These are phyloP conservation scores for Laburnicola sp. DNA, from an alignment of 2,329 filamentous ascomycete genomes.

Conservation along the genomic window DNA sequence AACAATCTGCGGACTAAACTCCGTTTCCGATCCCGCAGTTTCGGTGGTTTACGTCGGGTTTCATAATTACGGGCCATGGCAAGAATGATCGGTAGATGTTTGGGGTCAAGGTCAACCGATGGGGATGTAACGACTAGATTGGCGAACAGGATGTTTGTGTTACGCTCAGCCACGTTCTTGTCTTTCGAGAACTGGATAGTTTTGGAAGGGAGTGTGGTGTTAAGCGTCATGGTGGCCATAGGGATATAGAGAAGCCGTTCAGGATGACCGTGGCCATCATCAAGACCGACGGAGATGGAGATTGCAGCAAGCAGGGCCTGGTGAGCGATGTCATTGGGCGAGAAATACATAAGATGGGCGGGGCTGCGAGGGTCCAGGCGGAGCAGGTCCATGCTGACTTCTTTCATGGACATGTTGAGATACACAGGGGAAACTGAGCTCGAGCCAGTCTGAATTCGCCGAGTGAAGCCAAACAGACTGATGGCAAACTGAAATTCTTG, in stretches of 20 bases:
- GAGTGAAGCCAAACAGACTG: conserved; percentile 85
- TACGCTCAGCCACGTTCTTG: conserved; percentile 76
- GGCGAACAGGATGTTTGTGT: conserved; percentile 93
- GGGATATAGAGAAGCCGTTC: conserved; percentile 91
- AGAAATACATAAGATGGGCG: conserved; percentile 98
- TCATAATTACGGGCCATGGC: conserved; percentile 66
- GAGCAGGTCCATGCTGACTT: conserved; percentile 90
- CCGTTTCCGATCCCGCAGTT: conserved; percentile 47
- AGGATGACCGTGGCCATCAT: conserved; percentile 83
- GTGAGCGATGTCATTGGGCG: conserved; percentile 87
- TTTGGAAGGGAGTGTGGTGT: conserved; percentile 92
- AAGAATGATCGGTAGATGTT: conserved; percentile 83
- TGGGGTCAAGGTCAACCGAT: conserved; percentile 88
- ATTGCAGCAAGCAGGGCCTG: conserved; percentile 90
- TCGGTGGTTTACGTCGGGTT: conserved; percentile 27
- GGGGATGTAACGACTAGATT: conserved; percentile 96
- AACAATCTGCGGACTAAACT: conserved; percentile 84
- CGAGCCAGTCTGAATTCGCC: conserved; percentile 70
- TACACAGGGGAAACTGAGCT: conserved; percentile 71
- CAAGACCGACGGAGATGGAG: conserved; percentile 87
- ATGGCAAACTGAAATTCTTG: conserved; percentile 96
- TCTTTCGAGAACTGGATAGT: conserved; percentile 78
- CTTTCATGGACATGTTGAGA: conserved; percentile 91
- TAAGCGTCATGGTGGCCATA: conserved; percentile 94
- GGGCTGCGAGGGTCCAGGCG: conserved; percentile 89